Percentiles rank a stretch among this genome's conserved stretches.
phyloP scores from a whole-genome alignment of 768 basidiomycete species.

The Infundibulicybe gibba region DNA sequence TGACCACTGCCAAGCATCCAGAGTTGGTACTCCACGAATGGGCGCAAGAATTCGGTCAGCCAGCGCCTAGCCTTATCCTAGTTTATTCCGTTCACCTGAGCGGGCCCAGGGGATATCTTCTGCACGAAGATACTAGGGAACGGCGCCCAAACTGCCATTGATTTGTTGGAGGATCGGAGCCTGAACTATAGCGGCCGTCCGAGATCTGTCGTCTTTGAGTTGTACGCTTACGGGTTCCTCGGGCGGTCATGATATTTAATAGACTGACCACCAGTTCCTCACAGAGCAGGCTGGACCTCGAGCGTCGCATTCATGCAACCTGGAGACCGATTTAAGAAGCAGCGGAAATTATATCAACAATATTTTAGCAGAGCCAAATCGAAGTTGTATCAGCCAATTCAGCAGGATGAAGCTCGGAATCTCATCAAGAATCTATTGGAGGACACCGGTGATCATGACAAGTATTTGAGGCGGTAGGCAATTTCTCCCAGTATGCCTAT shows the following conservation, averaged over 20 bases:
- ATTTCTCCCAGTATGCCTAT: background rate
- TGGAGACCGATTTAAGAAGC: background rate
- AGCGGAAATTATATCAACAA: background rate
- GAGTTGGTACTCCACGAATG: slow-evolving; percentile 2
- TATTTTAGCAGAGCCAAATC: background rate
- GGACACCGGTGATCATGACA: background rate
- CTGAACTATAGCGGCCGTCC: no score
- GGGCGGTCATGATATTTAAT: no score
- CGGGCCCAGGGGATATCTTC: slow-evolving; percentile 4
- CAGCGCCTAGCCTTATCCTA: no score
- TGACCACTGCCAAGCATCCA: background rate
- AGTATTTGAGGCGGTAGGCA: background rate
- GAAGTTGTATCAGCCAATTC: background rate
- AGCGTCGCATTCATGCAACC: no score
- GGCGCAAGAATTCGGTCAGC: slow-evolving; percentile 4
- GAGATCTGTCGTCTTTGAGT: no score
- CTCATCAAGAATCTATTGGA: background rate
- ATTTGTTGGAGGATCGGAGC: no score
- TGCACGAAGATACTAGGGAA: slow-evolving; percentile 2
- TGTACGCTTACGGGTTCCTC: no score
- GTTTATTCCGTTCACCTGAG: no score
- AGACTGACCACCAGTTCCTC: no score
- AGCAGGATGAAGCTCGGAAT: background rate
- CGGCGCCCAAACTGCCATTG: slow-evolving; percentile 1
- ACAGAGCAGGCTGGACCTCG: no score